Evolutionary conservation across 2,329 filamentous ascomycete genomes (phyloP).

Genomic region (Neonectria punicea): DNA sequence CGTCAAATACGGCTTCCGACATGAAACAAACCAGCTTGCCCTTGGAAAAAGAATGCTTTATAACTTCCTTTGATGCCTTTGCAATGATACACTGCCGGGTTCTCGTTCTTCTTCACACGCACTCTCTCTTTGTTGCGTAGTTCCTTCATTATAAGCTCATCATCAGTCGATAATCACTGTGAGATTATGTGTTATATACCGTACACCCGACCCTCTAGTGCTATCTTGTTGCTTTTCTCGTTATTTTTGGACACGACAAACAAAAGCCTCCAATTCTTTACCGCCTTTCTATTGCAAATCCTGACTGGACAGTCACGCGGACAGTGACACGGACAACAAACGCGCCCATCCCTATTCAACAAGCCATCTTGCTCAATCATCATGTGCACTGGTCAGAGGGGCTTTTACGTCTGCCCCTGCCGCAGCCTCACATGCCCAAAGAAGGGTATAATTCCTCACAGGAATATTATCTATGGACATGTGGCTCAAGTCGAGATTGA

Average conservation of each 20-base stretch:
- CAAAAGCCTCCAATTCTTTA: background rate
- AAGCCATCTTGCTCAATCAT: background rate
- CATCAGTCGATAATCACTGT: background rate
- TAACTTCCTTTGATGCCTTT: background rate
- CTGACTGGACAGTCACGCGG: background rate
- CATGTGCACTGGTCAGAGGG: slow-evolving; percentile 44
- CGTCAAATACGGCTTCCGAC: slow-evolving; percentile 26
- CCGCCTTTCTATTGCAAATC: background rate
- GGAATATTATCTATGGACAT: slow-evolving; percentile 34
- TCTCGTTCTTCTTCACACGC: background rate
- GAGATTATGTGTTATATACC: background rate
- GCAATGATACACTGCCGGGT: background rate
- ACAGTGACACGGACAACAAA: background rate
- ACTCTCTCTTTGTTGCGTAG: background rate
- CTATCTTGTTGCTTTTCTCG: background rate
- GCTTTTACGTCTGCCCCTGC: slow-evolving; percentile 40
- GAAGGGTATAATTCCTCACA: slow-evolving; percentile 30
- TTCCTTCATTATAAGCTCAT: background rate
- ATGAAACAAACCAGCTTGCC: slow-evolving; percentile 15
- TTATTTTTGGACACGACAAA: background rate
- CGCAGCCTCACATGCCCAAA: slow-evolving; percentile 35
- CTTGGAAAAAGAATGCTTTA: too few relatives aligned
- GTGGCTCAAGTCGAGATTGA: slow-evolving; percentile 35
- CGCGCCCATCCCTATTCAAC: too few relatives aligned
- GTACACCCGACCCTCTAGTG: background rate